phyloP scores from a whole-genome alignment of 2,329 filamentous ascomycete genomes.

The Pseudogymnoascus sp. region DNA sequence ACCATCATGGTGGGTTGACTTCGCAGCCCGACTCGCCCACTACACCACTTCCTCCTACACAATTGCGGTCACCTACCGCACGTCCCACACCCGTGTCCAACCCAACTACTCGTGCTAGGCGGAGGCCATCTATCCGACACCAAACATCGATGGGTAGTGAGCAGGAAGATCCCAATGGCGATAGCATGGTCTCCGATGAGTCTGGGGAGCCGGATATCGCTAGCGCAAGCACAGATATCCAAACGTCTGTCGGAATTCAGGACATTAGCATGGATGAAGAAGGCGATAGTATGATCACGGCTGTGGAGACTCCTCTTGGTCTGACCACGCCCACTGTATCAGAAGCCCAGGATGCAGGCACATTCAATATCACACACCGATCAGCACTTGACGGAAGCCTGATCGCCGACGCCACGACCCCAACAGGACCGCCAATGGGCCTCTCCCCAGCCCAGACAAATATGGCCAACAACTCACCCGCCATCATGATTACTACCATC shows the following conservation, averaged over 20 bases:
- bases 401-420: conserved; percentile 60
- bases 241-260: conserved; percentile 75
- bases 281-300: conserved; percentile 68
- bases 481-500: conserved; percentile 65
- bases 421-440: conserved; percentile 60
- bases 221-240: conserved; percentile 66
- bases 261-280: conserved; percentile 69
- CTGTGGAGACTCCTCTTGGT: conserved; percentile 61
- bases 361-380: conserved; percentile 89
- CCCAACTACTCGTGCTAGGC: conserved; percentile 48
- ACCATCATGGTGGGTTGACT: conserved; percentile 58
- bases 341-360: conserved; percentile 75
- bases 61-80: conserved; percentile 49
- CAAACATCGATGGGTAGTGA: conserved; percentile 82
- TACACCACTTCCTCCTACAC: conserved; percentile 66
- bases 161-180: conserved; percentile 75
- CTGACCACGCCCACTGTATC: conserved; percentile 72
- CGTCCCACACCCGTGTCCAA: conserved; percentile 46
- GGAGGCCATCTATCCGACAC: conserved; percentile 80
- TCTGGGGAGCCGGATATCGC: conserved; percentile 68
- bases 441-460: conserved; percentile 60
- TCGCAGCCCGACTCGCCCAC: conserved; percentile 93
- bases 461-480: conserved; percentile 64
- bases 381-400: conserved; percentile 79
- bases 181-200: conserved; percentile 74